Evolutionary conservation across 2,329 filamentous ascomycete species (phyloP).

Genomic region (Coniosporium tulheliwenetii): DNA sequence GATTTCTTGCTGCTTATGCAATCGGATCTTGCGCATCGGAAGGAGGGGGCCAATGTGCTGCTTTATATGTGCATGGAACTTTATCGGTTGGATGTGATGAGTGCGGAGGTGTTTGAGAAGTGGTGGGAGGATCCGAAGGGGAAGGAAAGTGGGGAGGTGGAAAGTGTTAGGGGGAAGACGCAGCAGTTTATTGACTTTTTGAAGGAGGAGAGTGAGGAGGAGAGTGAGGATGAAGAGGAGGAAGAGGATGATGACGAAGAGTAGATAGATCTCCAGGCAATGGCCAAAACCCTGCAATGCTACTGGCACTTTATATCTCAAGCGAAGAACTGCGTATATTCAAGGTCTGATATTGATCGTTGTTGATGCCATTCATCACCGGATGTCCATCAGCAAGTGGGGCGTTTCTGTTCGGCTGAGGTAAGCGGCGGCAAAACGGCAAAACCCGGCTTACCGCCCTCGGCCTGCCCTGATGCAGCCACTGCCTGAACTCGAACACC

Average conservation of each 20-base stretch:
- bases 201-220: constrained; percentile 53
- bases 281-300: too few relatives aligned
- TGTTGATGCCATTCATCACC: too few relatives aligned
- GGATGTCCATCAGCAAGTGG: too few relatives aligned
- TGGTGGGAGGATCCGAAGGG: constrained; percentile 78
- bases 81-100: constrained; percentile 68
- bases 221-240: constrained; percentile 44
- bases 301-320: too few relatives aligned
- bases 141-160: constrained; percentile 51
- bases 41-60: constrained; percentile 52
- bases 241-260: constrained; percentile 17
- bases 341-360: too few relatives aligned
- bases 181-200: constrained; percentile 67
- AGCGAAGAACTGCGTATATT: too few relatives aligned
- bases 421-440: too few relatives aligned
- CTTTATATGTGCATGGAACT: constrained; percentile 70
- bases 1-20: constrained; percentile 76
- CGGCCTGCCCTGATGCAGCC: too few relatives aligned
- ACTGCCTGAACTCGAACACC: too few relatives aligned
- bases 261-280: not conserved
- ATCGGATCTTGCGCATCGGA: constrained; percentile 53
- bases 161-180: constrained; percentile 55
- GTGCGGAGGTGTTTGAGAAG: constrained; percentile 72
- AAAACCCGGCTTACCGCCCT: too few relatives aligned
- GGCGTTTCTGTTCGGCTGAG: too few relatives aligned